Evolutionary conservation across 2,329 filamentous ascomycete species (phyloP), one percentile per base, ranked within the genome.

Genomic region (Nothophaeocryptopus gaeumannii): DNA sequence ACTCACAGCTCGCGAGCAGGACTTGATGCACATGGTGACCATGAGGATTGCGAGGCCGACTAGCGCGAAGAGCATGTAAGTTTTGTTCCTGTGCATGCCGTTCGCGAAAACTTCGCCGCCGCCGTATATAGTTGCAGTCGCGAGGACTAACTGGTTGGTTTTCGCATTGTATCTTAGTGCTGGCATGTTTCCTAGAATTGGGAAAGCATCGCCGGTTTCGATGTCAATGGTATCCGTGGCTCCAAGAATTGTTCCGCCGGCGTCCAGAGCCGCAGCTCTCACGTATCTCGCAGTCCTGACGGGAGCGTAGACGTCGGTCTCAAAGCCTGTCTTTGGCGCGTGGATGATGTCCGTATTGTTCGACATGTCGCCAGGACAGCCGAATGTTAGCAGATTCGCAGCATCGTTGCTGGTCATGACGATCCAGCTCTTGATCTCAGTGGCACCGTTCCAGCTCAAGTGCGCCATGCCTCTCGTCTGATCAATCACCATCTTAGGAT

Each of bases 381-480:
- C 4, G 7, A 26, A 26, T 26, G 20, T 26, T 7, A 26, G 20
- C 20, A 26, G 20, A 26, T 26, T 26, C 20, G 20, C 20, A 4
- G 20, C 20, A 26, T 26, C 20, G 20, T 26, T 7, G 7, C 20
- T 26, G 4, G 20, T 26, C 20, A 26, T 26, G 20, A 26, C 20
- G 3, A 26, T 7, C 79, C 79, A 78, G 8, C 50, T 62, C 2
- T 55, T 53, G 8, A 77, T 67, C 31, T 76, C 73, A 0, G 75
- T 77, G 0, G 74, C 74, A 9, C 74, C 74, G 54, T 77, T 77
- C 75, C 74, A 77, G 26, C 74, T 79, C 1, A 81, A 77, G 12
- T 48, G 51, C 10, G 61, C 43, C 16, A 66, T 53, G 5, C 52
- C 45, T 26, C 20, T 26, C 7, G 20, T 26, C 20, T 26, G 20